Percentiles rank a stretch among this genome's conserved stretches.
Evolutionary conservation across 257 asterid species (phyloP).

Genomic region (Nicotiana noctiflora): DNA sequence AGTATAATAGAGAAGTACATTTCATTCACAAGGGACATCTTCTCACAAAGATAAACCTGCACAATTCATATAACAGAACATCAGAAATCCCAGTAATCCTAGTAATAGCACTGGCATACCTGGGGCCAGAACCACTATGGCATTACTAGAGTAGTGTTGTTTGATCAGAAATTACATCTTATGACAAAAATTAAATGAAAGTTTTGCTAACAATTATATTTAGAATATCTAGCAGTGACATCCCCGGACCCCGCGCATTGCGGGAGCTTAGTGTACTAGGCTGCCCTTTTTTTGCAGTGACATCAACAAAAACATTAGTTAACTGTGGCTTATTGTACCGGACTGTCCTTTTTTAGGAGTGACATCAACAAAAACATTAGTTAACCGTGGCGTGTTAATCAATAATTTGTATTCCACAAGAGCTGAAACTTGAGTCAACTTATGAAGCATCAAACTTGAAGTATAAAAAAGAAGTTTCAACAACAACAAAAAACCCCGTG

Average conservation of each 20-base stretch:
- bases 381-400: not conserved
- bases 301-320: too few species aligned
- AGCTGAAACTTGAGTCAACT: not conserved
- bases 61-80: not conserved
- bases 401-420: not conserved
- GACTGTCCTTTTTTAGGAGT: not conserved
- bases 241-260: not conserved
- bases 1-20: constrained; percentile 97
- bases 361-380: not conserved
- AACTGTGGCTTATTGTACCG: too few species aligned
- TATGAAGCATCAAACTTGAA: not conserved
- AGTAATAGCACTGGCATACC: not conserved
- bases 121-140: not conserved
- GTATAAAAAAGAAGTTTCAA: too few species aligned
- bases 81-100: not conserved
- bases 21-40: constrained; percentile 85
- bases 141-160: not conserved
- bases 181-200: not conserved
- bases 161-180: not conserved
- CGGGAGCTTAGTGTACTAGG: too few species aligned
- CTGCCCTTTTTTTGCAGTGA: too few species aligned
- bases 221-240: not conserved
- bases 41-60: constrained; percentile 90
- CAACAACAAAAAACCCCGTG: too few species aligned
- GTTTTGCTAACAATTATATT: not conserved